phyloP scores from a whole-genome alignment of 495 filamentous ascomycete genomes.

The Trichoderma reesei region DNA sequence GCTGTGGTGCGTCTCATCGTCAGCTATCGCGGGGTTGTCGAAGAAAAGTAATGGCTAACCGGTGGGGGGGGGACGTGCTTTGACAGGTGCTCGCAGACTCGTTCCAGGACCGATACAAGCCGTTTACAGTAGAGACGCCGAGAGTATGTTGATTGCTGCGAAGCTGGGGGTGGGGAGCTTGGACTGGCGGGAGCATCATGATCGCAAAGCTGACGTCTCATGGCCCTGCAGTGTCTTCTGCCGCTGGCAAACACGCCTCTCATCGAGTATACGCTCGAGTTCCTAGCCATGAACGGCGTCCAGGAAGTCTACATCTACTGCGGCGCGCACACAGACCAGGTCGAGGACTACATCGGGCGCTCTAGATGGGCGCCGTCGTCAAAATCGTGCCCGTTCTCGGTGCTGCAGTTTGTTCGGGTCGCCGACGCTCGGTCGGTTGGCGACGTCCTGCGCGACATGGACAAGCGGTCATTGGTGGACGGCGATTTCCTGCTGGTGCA shows the following conservation, averaged over 20 bases:
- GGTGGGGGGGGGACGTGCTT: not conserved
- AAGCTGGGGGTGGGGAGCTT: not conserved
- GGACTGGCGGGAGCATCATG: no score
- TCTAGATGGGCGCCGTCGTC: slow-evolving; percentile 36
- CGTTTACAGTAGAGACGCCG: slow-evolving; percentile 81
- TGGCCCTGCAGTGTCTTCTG: slow-evolving; percentile 63
- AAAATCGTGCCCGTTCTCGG: slow-evolving; percentile 70
- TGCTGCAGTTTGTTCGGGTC: slow-evolving; percentile 76
- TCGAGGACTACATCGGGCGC: slow-evolving; percentile 70
- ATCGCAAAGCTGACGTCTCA: not conserved
- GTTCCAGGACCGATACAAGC: slow-evolving; percentile 82
- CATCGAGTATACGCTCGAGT: slow-evolving; percentile 97
- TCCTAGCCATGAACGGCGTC: slow-evolving; percentile 86
- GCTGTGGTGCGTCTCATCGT: slow-evolving; percentile 58
- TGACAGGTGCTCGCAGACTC: slow-evolving; percentile 74
- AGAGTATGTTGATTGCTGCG: slow-evolving; percentile 48
- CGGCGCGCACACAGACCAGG: slow-evolving; percentile 76
- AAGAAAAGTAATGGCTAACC: slow-evolving; percentile 12
- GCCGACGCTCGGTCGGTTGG: slow-evolving; percentile 74
- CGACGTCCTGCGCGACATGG: slow-evolving; percentile 90
- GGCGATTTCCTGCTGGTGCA: slow-evolving; percentile 89
- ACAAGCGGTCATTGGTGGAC: slow-evolving; percentile 73
- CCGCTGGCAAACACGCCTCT: slow-evolving; percentile 88
- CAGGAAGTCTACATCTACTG: slow-evolving; percentile 89
- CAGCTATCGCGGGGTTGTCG: slow-evolving; percentile 14